These are phyloP conservation scores for Beauveria caledonica DNA, from an alignment of 2,329 filamentous ascomycete species.

Conservation along the genomic window DNA sequence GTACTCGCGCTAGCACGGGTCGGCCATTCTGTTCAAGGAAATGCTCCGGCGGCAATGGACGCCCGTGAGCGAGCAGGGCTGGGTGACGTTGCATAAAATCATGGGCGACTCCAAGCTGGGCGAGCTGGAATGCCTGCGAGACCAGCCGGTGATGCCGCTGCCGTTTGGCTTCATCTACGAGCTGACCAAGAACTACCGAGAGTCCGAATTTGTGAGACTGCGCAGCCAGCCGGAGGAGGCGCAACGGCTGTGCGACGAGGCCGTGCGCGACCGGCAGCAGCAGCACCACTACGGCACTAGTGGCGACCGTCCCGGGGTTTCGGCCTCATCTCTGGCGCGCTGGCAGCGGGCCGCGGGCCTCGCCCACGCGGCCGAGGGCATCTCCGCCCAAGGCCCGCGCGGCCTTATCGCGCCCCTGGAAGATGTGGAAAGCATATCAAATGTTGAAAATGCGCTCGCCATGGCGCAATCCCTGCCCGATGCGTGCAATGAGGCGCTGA, in stretches of 20 bases:
- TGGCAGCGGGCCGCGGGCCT: slow-evolving; percentile 1
- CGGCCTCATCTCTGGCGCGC: slow-evolving; percentile 8
- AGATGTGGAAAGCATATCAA: background rate
- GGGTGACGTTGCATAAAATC: slow-evolving; percentile 4
- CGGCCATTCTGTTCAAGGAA: slow-evolving; percentile 5
- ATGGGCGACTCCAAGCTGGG: slow-evolving; percentile 9
- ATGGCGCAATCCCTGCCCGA: background rate
- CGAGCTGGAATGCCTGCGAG: slow-evolving; percentile 4
- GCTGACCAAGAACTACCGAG: slow-evolving; percentile 5
- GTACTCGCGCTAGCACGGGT: slow-evolving; percentile 11
- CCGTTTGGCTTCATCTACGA: slow-evolving; percentile 9
- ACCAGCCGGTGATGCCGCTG: slow-evolving; percentile 5
- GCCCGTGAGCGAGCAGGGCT: slow-evolving; percentile 9
- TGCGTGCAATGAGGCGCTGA: background rate
- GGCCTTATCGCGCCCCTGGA: background rate
- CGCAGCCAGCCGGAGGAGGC: background rate
- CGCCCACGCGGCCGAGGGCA: background rate
- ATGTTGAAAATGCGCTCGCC: background rate
- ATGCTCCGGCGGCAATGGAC: slow-evolving; percentile 8
- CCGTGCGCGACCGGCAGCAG: background rate
- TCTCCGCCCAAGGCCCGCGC: background rate
- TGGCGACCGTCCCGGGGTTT: slow-evolving; percentile 7
- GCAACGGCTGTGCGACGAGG: slow-evolving; percentile 1
- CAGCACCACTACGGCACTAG: background rate
- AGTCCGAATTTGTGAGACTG: slow-evolving; percentile 8